phyloP scores from a whole-genome alignment of 2,329 filamentous ascomycete species.

The Trichoderma atrobrunneum region DNA sequence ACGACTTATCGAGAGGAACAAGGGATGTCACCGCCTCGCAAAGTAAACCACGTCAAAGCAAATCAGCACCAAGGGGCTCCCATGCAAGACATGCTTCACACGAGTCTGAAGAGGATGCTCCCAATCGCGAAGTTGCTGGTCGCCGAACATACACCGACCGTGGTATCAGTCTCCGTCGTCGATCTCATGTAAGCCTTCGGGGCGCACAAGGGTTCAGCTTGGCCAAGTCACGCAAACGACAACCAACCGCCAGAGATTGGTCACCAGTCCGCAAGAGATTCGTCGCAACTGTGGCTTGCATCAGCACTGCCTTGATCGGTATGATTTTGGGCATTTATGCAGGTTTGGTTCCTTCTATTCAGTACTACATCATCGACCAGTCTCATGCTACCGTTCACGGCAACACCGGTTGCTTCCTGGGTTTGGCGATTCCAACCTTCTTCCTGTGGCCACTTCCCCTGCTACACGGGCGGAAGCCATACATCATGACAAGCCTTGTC shows the following conservation, averaged over 20 bases:
- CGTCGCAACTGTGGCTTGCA: conserved; percentile 65
- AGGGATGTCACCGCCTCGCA: background rate
- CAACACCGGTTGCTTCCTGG: conserved; percentile 70
- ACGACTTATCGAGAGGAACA: conserved; percentile 8
- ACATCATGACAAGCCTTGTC: conserved; percentile 66
- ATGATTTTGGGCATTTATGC: conserved; percentile 73
- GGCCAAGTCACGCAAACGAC: conserved; percentile 53
- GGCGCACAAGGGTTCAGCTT: conserved; percentile 52
- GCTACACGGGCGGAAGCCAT: conserved; percentile 74
- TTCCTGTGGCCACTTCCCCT: conserved; percentile 72
- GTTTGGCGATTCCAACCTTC: conserved; percentile 67
- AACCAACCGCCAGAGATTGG: conserved; percentile 72
- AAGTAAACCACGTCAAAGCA: conserved; percentile 20
- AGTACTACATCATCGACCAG: conserved; percentile 71
- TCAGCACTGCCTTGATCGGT: conserved; percentile 70
- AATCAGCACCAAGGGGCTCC: background rate
- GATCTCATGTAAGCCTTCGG: conserved; percentile 53
- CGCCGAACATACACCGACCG: conserved; percentile 30
- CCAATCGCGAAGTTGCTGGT: conserved; percentile 27
- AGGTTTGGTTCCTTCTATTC: conserved; percentile 74
- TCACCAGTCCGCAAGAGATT: conserved; percentile 64
- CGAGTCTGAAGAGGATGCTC: conserved; percentile 26
- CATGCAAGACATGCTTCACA: conserved; percentile 18
- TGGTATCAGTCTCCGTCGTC: conserved; percentile 46
- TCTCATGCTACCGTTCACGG: conserved; percentile 67